Conservation (phyloP, 129 eudicot species). For the Erigeron canadensis region DNA sequence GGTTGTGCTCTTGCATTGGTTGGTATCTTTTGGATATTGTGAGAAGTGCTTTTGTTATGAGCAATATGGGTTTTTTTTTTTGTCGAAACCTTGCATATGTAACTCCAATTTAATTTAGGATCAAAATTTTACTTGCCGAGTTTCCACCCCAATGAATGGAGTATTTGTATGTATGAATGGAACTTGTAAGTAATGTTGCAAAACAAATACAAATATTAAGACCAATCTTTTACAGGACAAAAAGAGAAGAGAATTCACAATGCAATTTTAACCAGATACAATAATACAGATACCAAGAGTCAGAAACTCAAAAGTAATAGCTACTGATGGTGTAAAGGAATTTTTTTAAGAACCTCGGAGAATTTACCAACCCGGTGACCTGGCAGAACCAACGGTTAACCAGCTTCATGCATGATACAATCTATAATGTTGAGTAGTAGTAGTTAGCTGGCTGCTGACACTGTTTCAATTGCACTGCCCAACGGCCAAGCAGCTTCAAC, state of each 20-base stretch:
- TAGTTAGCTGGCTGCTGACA: slow-evolving; percentile 45
- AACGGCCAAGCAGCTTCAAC: slow-evolving; percentile 99
- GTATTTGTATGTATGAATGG: background rate
- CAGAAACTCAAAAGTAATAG: slow-evolving; percentile 6
- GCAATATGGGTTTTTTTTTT: too few relatives aligned
- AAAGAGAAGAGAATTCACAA: background rate
- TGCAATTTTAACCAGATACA: slow-evolving; percentile 9
- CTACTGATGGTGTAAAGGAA: slow-evolving; percentile 11
- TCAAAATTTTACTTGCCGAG: too few relatives aligned
- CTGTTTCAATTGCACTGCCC: slow-evolving; percentile 97
- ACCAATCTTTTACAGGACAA: slow-evolving; percentile 6
- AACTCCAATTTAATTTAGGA: background rate
- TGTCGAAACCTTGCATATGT: too few relatives aligned
- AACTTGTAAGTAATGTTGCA: background rate
- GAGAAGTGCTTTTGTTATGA: too few relatives aligned
- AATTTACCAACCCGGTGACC: slow-evolving; percentile 23
- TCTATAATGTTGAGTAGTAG: background rate
- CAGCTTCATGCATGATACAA: slow-evolving; percentile 24
- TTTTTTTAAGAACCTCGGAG: slow-evolving; percentile 10
- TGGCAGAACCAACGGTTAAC: slow-evolving; percentile 6
- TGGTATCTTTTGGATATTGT: too few relatives aligned
- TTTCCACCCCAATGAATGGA: too few relatives aligned
- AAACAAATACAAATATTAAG: slow-evolving; percentile 6
- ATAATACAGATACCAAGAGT: slow-evolving; percentile 18
- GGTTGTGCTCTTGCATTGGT: too few relatives aligned